Percentiles rank a stretch among this genome's conserved stretches.
Conservation (phyloP, 805 yeast species). For the Ogataea dorogensis region DNA sequence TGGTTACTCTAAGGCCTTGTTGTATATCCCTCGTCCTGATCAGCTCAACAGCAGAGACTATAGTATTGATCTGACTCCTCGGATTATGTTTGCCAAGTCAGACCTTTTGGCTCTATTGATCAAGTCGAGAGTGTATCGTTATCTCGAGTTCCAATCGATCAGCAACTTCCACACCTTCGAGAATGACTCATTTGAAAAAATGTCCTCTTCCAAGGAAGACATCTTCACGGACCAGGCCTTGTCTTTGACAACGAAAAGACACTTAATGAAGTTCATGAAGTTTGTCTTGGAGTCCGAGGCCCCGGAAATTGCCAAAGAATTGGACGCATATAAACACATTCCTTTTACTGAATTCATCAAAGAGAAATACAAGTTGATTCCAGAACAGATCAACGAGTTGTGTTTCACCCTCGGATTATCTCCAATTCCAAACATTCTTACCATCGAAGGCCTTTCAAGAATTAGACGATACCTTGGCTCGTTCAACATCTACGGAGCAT, state of each 20-base stretch:
- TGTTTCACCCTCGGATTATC: conserved; percentile 85
- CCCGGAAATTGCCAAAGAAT: conserved; percentile 39
- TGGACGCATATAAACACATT: conserved; percentile 53
- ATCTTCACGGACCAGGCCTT: conserved; percentile 87
- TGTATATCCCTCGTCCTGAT: conserved; percentile 70
- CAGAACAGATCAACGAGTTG: conserved; percentile 77
- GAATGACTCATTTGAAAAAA: conserved; percentile 83
- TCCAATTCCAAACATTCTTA: conserved; percentile 54
- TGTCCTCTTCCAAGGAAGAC: conserved; percentile 85
- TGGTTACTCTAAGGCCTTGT: conserved; percentile 57
- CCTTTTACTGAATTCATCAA: conserved; percentile 60
- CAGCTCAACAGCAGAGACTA: conserved; percentile 66
- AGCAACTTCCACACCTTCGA: conserved; percentile 92
- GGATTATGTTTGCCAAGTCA: conserved; percentile 84
- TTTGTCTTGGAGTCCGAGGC: conserved; percentile 73
- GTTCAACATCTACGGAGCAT: conserved; percentile 88
- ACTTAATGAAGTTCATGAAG: conserved; percentile 87
- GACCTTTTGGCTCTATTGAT: conserved; percentile 77
- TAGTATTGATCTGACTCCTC: conserved; percentile 86
- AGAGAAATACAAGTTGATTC: conserved; percentile 65
- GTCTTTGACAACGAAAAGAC: conserved; percentile 71
- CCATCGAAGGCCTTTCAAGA: conserved; percentile 74
- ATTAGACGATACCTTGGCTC: conserved; percentile 82
- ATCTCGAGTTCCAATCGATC: conserved; percentile 87
- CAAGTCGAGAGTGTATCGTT: conserved; percentile 84